Conservation (phyloP, 768 basidiomycete species). For the Mrakia frigida region DNA sequence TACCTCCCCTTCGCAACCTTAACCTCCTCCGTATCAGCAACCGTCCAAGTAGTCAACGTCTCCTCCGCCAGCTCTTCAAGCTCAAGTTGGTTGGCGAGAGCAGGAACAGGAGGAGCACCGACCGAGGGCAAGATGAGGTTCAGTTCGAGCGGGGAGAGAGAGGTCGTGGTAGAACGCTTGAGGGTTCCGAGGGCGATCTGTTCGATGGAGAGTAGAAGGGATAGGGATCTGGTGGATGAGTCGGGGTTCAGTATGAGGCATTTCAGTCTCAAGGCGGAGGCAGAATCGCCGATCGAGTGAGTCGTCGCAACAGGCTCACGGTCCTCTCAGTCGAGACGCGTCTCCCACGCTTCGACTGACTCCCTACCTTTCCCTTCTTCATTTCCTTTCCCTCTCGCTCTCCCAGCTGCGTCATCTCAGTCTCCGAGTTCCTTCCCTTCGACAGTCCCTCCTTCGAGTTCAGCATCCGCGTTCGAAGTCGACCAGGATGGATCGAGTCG, state of each 20-base stretch:
- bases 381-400: background rate
- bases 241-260: background rate
- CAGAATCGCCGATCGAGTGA: background rate
- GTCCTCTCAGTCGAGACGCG: background rate
- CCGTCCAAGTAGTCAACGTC: background rate
- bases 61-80: background rate
- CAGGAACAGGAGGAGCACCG: background rate
- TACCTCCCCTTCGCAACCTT: background rate
- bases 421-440: background rate
- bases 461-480: background rate
- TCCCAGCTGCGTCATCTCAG: conserved; percentile 5
- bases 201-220: background rate
- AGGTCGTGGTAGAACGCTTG: background rate
- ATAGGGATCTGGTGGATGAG: conserved; percentile 1
- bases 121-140: background rate
- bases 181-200: conserved; percentile 3
- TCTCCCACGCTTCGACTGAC: background rate
- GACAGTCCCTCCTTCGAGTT: conserved; percentile 10
- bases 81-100: background rate
- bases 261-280: background rate
- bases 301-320: background rate
- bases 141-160: background rate
- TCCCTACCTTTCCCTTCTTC: background rate
- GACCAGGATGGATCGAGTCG: background rate
- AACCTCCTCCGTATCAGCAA: conserved; percentile 1